phyloP scores from a whole-genome alignment of 2,329 filamentous ascomycete species.

The Cercospora sesami region DNA sequence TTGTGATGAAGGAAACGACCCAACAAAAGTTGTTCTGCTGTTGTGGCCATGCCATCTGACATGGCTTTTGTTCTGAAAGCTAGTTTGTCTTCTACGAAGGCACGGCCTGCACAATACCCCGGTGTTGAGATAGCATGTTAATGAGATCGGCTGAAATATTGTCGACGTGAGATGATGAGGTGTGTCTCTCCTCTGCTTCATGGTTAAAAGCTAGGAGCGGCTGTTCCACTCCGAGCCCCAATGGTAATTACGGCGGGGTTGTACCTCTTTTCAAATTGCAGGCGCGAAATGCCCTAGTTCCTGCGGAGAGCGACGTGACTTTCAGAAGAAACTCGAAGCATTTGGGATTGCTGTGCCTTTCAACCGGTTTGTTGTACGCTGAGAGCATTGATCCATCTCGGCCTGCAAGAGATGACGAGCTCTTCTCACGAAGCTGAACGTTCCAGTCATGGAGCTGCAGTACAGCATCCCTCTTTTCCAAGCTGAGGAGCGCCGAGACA shows the following conservation, averaged over 20 bases:
- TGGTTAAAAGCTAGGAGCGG: neutral
- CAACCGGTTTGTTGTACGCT: neutral
- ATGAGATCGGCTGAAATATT: neutral
- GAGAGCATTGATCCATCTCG: neutral
- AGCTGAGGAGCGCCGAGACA: neutral
- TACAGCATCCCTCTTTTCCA: neutral
- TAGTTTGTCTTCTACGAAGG: neutral
- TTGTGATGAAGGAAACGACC: neutral
- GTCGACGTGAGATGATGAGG: neutral
- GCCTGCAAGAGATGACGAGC: neutral
- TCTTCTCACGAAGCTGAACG: neutral
- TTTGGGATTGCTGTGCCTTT: neutral
- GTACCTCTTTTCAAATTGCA: neutral
- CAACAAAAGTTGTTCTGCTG: neutral
- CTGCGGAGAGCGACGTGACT: neutral
- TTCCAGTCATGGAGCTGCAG: neutral
- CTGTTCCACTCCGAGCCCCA: neutral
- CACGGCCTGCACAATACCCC: neutral
- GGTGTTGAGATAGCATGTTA: neutral
- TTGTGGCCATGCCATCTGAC: neutral
- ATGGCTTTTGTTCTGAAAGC: neutral
- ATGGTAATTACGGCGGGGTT: neutral
- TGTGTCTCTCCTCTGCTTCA: neutral
- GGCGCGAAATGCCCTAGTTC: neutral
- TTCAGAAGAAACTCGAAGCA: neutral